Conservation (phyloP, 352 stramenopile species). For the Pythium sukuiense region DNA sequence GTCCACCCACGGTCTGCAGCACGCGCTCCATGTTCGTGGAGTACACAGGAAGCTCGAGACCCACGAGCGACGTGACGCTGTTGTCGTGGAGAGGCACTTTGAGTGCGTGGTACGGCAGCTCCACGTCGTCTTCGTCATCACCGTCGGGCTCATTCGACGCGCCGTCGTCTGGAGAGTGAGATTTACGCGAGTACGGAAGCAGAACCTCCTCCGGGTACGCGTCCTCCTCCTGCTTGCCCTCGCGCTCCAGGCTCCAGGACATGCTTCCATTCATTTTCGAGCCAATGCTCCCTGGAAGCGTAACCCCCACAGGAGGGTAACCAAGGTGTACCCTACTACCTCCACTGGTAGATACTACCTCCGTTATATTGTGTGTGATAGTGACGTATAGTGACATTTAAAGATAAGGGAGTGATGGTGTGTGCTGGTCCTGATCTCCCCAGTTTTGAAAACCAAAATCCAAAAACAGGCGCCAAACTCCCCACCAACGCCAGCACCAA, state of each 20-base stretch:
- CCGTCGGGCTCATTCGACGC: constrained; percentile 5
- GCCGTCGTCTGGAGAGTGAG: neutral
- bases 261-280: constrained; percentile 30
- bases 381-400: constrained; percentile 12
- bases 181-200: neutral
- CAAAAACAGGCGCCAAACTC: constrained; percentile 9
- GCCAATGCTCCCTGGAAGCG: neutral
- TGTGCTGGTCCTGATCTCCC: neutral
- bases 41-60: constrained; percentile 70
- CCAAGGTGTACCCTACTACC: neutral
- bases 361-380: neutral
- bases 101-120: constrained; percentile 16
- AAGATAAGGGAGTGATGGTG: constrained; percentile 8
- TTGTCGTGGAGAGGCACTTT: constrained; percentile 36
- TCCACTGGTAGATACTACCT: neutral
- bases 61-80: constrained; percentile 50
- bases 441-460: constrained; percentile 11
- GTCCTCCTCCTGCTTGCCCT: constrained; percentile 31
- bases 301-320: neutral
- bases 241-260: constrained; percentile 7
- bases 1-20: constrained; percentile 60
- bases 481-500: neutral
- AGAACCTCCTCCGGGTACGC: constrained; percentile 18
- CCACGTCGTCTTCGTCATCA: constrained; percentile 10
- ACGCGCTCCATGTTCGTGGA: constrained; percentile 43